Conservation (phyloP, 805 yeast genomes). For the Myxozyma melibiosi region DNA sequence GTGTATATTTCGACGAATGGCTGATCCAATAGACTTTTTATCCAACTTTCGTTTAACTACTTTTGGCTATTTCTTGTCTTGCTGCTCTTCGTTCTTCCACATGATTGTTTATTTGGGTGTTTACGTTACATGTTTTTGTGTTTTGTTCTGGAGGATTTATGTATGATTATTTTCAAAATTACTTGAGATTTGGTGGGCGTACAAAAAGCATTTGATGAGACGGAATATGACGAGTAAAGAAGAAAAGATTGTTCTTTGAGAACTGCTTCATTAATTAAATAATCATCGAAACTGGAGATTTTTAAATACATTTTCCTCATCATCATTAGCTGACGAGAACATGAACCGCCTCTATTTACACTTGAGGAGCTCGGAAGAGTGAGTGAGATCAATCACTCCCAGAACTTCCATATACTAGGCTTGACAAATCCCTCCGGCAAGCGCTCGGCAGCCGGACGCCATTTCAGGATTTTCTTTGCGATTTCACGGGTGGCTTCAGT, state of each 20-base stretch:
- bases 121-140: not conserved
- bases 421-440: conserved; percentile 17
- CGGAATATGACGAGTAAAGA: not conserved
- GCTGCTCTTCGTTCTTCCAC: not conserved
- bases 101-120: not conserved
- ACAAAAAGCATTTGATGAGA: not conserved
- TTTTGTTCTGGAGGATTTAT: too few species aligned
- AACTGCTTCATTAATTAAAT: too few species aligned
- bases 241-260: not conserved
- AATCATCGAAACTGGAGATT: not conserved
- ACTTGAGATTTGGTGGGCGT: not conserved
- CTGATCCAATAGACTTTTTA: conserved; percentile 12
- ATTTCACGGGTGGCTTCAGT: conserved; percentile 76
- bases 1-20: conserved; percentile 43
- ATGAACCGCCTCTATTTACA: not conserved
- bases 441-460: conserved; percentile 54
- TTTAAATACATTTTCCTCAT: not conserved
- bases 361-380: not conserved
- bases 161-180: not conserved
- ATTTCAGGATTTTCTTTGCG: conserved; percentile 71
- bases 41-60: not conserved
- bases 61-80: not conserved
- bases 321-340: not conserved
- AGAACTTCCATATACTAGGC: conserved; percentile 29
- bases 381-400: conserved; percentile 16